phyloP scores from a whole-genome alignment of 139 green algal genomes.

The Picochlorum costavermella region DNA sequence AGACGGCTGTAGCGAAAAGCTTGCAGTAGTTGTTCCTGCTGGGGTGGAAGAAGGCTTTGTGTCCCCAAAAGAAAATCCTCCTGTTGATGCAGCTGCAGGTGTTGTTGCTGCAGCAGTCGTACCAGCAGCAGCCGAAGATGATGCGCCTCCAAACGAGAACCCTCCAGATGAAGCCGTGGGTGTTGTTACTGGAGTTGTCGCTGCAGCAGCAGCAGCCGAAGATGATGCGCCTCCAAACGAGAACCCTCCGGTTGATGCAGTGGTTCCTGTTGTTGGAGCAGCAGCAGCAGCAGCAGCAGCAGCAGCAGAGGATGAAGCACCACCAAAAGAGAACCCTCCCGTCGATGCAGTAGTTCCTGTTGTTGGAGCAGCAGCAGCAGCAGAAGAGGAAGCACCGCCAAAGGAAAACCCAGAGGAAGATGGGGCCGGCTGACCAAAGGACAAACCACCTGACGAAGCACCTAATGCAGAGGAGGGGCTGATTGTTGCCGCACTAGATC shows the following conservation, averaged over 20 bases:
- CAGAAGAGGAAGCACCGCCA: slow-evolving; percentile 3
- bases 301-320: background rate
- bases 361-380: too few species aligned
- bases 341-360: slow-evolving; percentile 5
- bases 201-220: background rate
- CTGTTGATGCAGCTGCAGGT: background rate
- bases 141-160: slow-evolving; percentile 2
- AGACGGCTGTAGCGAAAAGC: background rate
- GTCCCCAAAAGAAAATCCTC: background rate
- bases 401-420: slow-evolving; percentile 12
- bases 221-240: background rate
- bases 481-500: background rate
- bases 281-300: too few species aligned
- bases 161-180: background rate
- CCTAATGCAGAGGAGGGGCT: background rate
- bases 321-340: background rate
- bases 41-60: background rate
- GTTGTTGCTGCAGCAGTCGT: background rate
- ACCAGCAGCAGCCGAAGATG: slow-evolving; percentile 2
- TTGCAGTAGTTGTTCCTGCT: background rate
- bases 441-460: background rate
- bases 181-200: background rate
- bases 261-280: background rate
- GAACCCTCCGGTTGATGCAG: background rate
- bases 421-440: background rate